Evolutionary conservation across 495 filamentous ascomycete genomes (phyloP).

Genomic region (Aspergillus coremiiformis): DNA sequence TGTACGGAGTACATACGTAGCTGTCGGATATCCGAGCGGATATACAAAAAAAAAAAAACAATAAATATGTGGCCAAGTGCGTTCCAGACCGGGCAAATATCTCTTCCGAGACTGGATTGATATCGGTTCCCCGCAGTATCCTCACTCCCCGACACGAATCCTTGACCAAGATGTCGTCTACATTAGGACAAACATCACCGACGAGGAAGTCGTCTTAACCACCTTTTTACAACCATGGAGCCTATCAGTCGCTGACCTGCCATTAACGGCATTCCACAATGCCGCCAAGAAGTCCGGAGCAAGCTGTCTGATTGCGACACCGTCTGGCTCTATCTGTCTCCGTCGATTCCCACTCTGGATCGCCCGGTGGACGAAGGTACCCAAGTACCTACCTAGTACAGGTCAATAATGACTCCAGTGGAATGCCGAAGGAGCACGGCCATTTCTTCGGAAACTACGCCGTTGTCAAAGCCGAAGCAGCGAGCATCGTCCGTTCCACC

Average conservation of each 20-base stretch:
- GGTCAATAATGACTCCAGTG: slow-evolving; percentile 39
- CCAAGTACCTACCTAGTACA: slow-evolving; percentile 35
- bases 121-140: slow-evolving; percentile 48
- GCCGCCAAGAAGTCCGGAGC: slow-evolving; percentile 42
- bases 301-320: slow-evolving; percentile 47
- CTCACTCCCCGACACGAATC: slow-evolving; percentile 33
- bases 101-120: slow-evolving; percentile 48
- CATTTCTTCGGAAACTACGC: slow-evolving; percentile 52
- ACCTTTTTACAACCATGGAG: slow-evolving; percentile 49
- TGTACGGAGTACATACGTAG: no score
- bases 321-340: slow-evolving; percentile 45
- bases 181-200: slow-evolving; percentile 47
- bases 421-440: slow-evolving; percentile 36
- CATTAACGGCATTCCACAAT: slow-evolving; percentile 53
- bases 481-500: slow-evolving; percentile 42
- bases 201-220: slow-evolving; percentile 32
- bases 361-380: slow-evolving; percentile 38
- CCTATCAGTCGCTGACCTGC: slow-evolving; percentile 31
- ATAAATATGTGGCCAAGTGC: no score
- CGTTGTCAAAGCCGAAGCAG: slow-evolving; percentile 46
- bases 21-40: neutral
- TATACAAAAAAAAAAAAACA: neutral
- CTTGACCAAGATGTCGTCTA: slow-evolving; percentile 36
- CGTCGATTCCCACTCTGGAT: slow-evolving; percentile 41
- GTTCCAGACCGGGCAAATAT: no score